Conservation (phyloP, 306 rosid species). For the Mimosa pudica region DNA sequence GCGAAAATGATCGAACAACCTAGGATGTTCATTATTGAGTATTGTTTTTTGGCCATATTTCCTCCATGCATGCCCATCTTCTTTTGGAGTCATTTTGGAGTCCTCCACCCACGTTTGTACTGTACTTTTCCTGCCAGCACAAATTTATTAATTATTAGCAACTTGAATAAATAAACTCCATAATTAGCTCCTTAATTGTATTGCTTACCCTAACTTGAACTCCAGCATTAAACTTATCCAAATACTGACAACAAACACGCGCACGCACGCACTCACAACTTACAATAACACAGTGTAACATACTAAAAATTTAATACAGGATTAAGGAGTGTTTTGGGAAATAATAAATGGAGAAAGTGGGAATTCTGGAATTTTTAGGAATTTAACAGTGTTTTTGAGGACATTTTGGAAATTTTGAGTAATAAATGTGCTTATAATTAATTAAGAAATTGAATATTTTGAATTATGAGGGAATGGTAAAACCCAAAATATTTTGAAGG, state of each 20-base stretch:
- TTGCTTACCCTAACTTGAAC: neutral
- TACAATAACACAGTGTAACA: neutral
- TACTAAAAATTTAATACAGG: too few relatives aligned
- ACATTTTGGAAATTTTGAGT: too few relatives aligned
- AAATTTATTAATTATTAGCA: neutral
- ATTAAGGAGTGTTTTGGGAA: too few relatives aligned
- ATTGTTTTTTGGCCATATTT: conserved; percentile 75
- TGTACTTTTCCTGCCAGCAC: conserved; percentile 47
- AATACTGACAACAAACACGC: neutral
- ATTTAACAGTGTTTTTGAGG: too few relatives aligned
- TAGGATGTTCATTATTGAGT: conserved; percentile 45
- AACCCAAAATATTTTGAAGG: too few relatives aligned
- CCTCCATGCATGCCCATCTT: conserved; percentile 80
- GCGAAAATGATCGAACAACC: conserved; percentile 15
- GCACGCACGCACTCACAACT: too few relatives aligned
- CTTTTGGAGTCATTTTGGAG: conserved; percentile 30
- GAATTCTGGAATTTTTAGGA: too few relatives aligned
- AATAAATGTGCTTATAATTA: too few relatives aligned
- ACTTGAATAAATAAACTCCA: neutral
- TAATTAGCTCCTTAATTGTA: neutral
- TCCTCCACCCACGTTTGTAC: conserved; percentile 42
- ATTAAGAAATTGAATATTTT: too few relatives aligned
- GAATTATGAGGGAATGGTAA: too few relatives aligned
- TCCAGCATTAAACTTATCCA: neutral
- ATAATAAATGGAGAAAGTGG: too few relatives aligned